Evolutionary conservation across 2,329 filamentous ascomycete species (phyloP), one percentile per base, ranked within the genome.

Genomic region (Aphanoascus verrucosus): DNA sequence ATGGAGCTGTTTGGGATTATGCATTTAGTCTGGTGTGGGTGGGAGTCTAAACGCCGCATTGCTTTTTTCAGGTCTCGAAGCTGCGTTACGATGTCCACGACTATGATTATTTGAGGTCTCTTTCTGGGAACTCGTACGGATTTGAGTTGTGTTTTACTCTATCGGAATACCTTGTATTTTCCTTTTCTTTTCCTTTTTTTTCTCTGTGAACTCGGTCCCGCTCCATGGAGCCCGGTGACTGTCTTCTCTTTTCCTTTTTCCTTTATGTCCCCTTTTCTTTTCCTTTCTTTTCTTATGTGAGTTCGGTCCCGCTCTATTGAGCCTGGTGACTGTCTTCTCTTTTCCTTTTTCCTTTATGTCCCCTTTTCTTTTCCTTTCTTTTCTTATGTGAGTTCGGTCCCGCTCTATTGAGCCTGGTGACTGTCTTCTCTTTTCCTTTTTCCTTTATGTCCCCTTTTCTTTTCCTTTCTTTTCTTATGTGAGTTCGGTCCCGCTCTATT

Each of bases 81-180:
- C 32, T 41, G 42, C 37, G 47, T 53, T 20, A 41, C 32, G 49
- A 52, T 38, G 41, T 35, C 41, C n/a, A 52, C 17, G 49, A 52
- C 49, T 37, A 28, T 44, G 40, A 20, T 20, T 45, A 37, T 52
- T 43, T 45, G 23, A 35, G 31, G 20, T 44, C n/a, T 43, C 7
- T 28, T 35, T 45, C 40, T 41, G 19, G 8, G 12, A 12, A 31
- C 17, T 15, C 34, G 11, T 19, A 31, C 20, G 15, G 31, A 35
- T 32, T 7, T 43, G 15, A 44, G 40, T 37, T 52, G 40, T 34
- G 38, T 31, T 19, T 17, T 49, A 12, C 17, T 49, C 19, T n/a
- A 3, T 11, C 19, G 12, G 20, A 12, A 20, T 23, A 32, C 15
- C 23, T 41, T 15, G 23, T 31, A n/a, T 12, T 5, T 37, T 2